Evolutionary conservation across 805 yeast species (phyloP), one percentile per base, ranked within the genome.

Genomic region (Wickerhamiella siamensis): DNA sequence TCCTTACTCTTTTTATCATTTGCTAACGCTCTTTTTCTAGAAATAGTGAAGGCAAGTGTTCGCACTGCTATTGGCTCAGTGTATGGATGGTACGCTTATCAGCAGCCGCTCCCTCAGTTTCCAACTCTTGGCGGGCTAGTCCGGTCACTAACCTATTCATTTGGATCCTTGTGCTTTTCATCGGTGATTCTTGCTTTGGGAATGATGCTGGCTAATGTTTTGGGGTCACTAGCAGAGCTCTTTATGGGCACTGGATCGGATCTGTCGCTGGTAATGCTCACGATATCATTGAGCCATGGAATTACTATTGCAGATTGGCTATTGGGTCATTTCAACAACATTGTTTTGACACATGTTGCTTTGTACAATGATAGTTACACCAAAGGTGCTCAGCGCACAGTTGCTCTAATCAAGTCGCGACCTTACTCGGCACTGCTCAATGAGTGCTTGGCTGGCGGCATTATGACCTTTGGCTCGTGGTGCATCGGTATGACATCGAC

Each of bases 1-100:
- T 58, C 80, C 12, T 60, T 83, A 46, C 75, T 84, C 21, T 79
- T 72, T 59, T 74, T 79, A 4, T 75, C 84, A 49, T 83, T 87
- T 59, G 80, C 88, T 4, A 94, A 94, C 16, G 86, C 73, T 57
- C 80, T 75, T 58, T 73, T 84, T 45, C 72, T 91, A 22, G 95
- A 84, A 60, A 91, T 86, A 16, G 66, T 83, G 44, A 76, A 77
- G 61, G 84, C 82, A 52, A 69, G 82, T 14, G 77, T 84, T 31
- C 94, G 87, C 55, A 81, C 79, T 18, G 74, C 86, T 1, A 76
- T 83, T 37, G 70, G 88, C 19, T 94, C 94, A 20, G 75, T 84
- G 16, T 87, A 73, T 57, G 95, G 95, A 8, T 73, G 88, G 6
- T 87, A 96, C 95, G 86, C 83, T 60, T 87, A 83, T 60, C 71